Evolutionary conservation across 2,329 filamentous ascomycete species (phyloP).

Genomic region (Pseudogymnoascus sp.): DNA sequence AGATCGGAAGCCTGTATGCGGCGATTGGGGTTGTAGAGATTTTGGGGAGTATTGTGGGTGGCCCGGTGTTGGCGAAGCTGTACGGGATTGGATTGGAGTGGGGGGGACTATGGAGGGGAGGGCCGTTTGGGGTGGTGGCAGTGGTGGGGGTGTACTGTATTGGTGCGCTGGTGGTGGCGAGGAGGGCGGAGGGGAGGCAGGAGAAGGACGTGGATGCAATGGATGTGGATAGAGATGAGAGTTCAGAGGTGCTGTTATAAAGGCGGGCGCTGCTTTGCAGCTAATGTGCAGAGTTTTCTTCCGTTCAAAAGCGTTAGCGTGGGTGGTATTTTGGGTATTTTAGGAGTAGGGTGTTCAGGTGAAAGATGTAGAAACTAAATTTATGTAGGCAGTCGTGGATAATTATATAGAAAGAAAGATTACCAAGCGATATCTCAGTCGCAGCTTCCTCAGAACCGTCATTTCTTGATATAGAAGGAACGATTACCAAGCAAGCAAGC

Average conservation of each 20-base stretch:
- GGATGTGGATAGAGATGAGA: neutral
- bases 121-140: constrained; percentile 21
- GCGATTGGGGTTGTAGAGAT: constrained; percentile 22
- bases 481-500: neutral
- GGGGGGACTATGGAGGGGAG: constrained; percentile 20
- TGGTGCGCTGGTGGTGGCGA: neutral
- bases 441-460: neutral
- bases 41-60: constrained; percentile 17
- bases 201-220: neutral
- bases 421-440: neutral
- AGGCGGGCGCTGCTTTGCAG: neutral
- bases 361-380: neutral
- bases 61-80: constrained; percentile 18
- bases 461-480: neutral
- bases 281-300: neutral
- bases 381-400: neutral
- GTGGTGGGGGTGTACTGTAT: constrained; percentile 9
- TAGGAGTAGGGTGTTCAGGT: neutral
- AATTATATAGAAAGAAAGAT: neutral
- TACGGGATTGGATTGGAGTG: constrained; percentile 20
- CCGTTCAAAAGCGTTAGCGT: neutral
- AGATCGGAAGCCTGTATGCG: constrained; percentile 22
- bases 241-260: neutral
- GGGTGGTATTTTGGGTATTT: neutral
- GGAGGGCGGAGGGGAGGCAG: neutral